Percentiles rank a stretch among this genome's conserved stretches.
phyloP scores from a whole-genome alignment of 2,329 filamentous ascomycete species.

The Cladobotryum protrusum region DNA sequence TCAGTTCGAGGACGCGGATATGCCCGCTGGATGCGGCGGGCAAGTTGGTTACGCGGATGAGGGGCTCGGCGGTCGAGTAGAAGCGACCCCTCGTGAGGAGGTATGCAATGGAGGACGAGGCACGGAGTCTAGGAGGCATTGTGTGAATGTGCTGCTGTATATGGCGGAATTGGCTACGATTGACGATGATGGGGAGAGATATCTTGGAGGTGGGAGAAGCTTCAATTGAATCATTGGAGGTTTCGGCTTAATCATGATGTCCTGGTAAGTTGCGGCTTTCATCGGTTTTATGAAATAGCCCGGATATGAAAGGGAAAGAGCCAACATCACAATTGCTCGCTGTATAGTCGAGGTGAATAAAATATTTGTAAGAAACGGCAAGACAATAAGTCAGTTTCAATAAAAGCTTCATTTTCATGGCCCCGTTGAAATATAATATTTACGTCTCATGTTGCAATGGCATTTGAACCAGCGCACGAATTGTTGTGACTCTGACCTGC shows the following conservation, averaged over 20 bases:
- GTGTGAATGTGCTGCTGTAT: constrained; percentile 6
- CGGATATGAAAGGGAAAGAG: too few relatives aligned
- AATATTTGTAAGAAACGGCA: too few relatives aligned
- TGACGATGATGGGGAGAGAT: not conserved
- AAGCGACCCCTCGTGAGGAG: constrained; percentile 19
- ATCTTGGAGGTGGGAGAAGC: not conserved
- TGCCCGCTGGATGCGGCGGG: constrained; percentile 73
- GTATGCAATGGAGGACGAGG: constrained; percentile 15
- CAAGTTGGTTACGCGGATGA: constrained; percentile 66
- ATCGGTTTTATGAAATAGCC: constrained; percentile 1
- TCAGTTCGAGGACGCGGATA: constrained; percentile 83
- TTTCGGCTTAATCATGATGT: not conserved
- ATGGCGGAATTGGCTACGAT: not conserved
- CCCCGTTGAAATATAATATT: too few relatives aligned
- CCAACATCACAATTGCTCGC: too few relatives aligned
- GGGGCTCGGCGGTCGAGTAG: constrained; percentile 43
- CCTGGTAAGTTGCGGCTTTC: constrained; percentile 7
- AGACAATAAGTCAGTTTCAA: too few relatives aligned
- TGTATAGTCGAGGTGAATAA: too few relatives aligned
- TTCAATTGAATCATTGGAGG: not conserved
- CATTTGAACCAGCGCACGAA: too few relatives aligned
- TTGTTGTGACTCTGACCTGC: too few relatives aligned
- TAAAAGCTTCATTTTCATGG: too few relatives aligned
- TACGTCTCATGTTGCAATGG: too few relatives aligned
- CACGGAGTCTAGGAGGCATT: constrained; percentile 29